A percentile compares a stretch with the other conserved stretches of the same genome.
These are phyloP conservation scores for Fraxinus platypoda DNA, from an alignment of 305 asterid species.

Conservation along the genomic window DNA sequence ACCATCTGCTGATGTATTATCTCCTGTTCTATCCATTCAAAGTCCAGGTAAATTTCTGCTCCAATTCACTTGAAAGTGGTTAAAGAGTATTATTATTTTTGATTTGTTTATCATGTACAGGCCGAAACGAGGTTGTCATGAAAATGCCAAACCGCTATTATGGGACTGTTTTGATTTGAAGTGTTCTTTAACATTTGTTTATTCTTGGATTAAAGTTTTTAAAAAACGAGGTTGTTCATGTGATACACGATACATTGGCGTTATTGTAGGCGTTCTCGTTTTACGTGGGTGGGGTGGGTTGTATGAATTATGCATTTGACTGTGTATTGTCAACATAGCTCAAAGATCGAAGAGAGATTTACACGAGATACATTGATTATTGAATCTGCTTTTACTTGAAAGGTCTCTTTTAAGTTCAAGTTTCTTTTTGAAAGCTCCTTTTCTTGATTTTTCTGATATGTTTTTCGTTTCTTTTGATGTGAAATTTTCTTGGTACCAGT, in stretches of 20 bases:
- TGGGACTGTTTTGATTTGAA: neutral
- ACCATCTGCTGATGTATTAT: constrained; percentile 67
- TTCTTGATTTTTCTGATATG: too few relatives aligned
- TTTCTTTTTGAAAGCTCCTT: too few relatives aligned
- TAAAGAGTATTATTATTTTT: neutral
- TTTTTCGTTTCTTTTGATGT: neutral
- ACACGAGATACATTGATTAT: constrained; percentile 33
- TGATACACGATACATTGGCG: neutral
- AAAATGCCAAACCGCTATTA: neutral
- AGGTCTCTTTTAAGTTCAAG: constrained; percentile 4
- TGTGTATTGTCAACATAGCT: neutral
- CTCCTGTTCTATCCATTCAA: constrained; percentile 83
- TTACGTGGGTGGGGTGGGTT: neutral
- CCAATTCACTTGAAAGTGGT: neutral
- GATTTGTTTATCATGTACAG: constrained; percentile 14
- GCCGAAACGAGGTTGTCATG: constrained; percentile 12
- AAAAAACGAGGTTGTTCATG: neutral
- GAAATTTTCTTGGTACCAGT: constrained; percentile 24
- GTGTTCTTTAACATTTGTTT: neutral
- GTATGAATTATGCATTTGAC: neutral
- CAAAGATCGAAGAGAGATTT: constrained; percentile 26
- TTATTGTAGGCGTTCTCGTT: neutral
- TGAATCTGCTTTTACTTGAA: constrained; percentile 46
- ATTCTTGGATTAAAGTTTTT: neutral
- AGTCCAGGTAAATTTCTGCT: constrained; percentile 57